Percentiles rank a stretch among this genome's conserved stretches.
Conservation (phyloP, 768 basidiomycete genomes). For the Mycena kentingensis region DNA sequence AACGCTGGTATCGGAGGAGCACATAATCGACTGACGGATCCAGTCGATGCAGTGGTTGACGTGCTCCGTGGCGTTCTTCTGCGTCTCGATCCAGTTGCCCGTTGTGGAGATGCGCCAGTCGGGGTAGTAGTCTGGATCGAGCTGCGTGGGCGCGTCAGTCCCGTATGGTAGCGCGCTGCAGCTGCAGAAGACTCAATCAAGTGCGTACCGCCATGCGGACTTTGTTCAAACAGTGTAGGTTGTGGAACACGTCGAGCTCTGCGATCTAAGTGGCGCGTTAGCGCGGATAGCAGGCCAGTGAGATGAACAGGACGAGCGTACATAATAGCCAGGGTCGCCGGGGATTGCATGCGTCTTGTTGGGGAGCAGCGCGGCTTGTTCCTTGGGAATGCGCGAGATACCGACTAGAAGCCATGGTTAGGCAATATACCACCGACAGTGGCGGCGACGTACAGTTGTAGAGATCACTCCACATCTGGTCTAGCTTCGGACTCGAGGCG, state of each 20-base stretch:
- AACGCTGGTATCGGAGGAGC: conserved; percentile 14
- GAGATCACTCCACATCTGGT: conserved; percentile 13
- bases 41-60: conserved; percentile 11
- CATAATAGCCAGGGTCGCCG: conserved; percentile 15
- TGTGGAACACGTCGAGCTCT: conserved; percentile 18
- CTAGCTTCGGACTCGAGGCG: conserved; percentile 3
- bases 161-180: neutral
- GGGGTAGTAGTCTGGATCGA: conserved; percentile 20
- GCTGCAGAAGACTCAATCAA: neutral
- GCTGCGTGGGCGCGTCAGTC: neutral
- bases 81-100: conserved; percentile 7
- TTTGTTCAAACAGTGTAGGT: conserved; percentile 18
- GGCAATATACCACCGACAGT: neutral
- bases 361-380: conserved; percentile 17
- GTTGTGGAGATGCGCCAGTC: conserved; percentile 13
- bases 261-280: conserved; percentile 5
- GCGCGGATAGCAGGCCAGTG: neutral
- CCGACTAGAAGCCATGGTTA: neutral
- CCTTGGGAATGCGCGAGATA: conserved; percentile 9
- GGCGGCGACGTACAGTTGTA: conserved; percentile 10
- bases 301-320: neutral
- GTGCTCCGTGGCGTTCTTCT: conserved; percentile 12
- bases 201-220: conserved; percentile 16
- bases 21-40: conserved; percentile 17
- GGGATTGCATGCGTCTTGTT: conserved; percentile 22